A percentile compares a stretch with the other conserved stretches of the same genome.
These are phyloP conservation scores for Candida anglica DNA, from an alignment of 805 yeast species.

Conservation along the genomic window DNA sequence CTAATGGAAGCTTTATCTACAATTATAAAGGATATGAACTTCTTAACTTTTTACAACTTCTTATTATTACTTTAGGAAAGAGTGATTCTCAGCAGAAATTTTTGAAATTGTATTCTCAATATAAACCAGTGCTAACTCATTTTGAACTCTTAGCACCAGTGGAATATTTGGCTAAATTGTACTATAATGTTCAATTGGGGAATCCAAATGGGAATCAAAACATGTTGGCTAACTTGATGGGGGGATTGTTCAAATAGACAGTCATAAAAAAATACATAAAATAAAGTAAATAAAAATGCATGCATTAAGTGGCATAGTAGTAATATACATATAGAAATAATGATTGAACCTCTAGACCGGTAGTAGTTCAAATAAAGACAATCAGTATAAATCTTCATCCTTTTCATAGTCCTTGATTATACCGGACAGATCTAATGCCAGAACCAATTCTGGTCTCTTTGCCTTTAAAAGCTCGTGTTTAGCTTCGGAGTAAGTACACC, in stretches of 20 bases:
- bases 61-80: slow-evolving; percentile 56
- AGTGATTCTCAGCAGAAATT: slow-evolving; percentile 47
- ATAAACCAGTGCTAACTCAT: slow-evolving; percentile 31
- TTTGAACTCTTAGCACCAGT: slow-evolving; percentile 42
- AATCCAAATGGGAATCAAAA: slow-evolving; percentile 36
- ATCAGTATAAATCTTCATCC: not conserved
- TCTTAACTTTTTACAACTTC: slow-evolving; percentile 66
- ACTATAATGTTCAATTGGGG: slow-evolving; percentile 53
- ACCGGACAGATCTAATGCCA: slow-evolving; percentile 57
- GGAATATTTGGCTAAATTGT: slow-evolving; percentile 55
- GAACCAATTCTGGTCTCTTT: slow-evolving; percentile 63
- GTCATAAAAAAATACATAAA: slow-evolving; percentile 1
- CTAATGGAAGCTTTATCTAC: slow-evolving; percentile 25
- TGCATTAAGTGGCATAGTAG: not conserved
- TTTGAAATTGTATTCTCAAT: slow-evolving; percentile 48
- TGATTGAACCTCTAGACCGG: no score
- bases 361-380: not conserved
- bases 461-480: slow-evolving; percentile 52
- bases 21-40: slow-evolving; percentile 42
- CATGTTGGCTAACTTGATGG: slow-evolving; percentile 62
- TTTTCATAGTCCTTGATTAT: slow-evolving; percentile 33
- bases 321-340: no score
- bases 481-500: slow-evolving; percentile 74
- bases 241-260: slow-evolving; percentile 36
- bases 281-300: no score